Percentiles rank a stretch among this genome's conserved stretches.
These are phyloP conservation scores for Botrytis elliptica DNA, from an alignment of 2,329 filamentous ascomycete species.

Conservation along the genomic window DNA sequence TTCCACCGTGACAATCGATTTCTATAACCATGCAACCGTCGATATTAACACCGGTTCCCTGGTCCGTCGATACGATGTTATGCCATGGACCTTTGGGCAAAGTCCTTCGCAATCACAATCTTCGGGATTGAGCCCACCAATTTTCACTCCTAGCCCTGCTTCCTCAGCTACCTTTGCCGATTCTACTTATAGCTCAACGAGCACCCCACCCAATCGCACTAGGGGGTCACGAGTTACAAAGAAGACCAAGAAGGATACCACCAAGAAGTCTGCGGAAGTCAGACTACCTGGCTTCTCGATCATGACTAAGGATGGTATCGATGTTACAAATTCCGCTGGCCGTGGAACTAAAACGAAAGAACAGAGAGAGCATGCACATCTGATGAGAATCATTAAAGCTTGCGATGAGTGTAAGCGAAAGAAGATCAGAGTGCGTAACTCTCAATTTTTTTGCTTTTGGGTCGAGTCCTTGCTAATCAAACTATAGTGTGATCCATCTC, in stretches of 20 bases:
- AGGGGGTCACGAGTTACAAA: conserved; percentile 30
- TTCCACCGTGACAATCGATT: conserved; percentile 57
- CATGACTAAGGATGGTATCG: conserved; percentile 60
- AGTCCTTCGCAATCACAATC: conserved; percentile 45
- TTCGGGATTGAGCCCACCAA: conserved; percentile 50
- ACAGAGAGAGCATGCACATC: conserved; percentile 64
- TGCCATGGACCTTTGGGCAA: conserved; percentile 43
- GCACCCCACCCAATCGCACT: conserved; percentile 29
- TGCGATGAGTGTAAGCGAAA: conserved; percentile 61
- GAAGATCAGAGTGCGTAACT: conserved; percentile 52
- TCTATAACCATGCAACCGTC: conserved; percentile 57
- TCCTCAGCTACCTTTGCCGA: conserved; percentile 48
- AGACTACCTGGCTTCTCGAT: conserved; percentile 63
- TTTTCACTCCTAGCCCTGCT: conserved; percentile 41
- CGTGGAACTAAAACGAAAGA: conserved; percentile 66
- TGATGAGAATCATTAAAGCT: conserved; percentile 68
- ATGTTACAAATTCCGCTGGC: conserved; percentile 62
- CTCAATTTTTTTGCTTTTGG: not conserved
- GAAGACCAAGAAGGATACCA: conserved; percentile 34
- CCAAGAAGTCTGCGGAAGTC: conserved; percentile 32
- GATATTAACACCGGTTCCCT: conserved; percentile 59
- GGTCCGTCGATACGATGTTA: conserved; percentile 44
- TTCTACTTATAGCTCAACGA: conserved; percentile 33
- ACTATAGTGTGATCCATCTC: conserved; percentile 37
- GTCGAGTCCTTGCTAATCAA: conserved; percentile 21